Conservation (phyloP, 176 grass and related monocot genomes). For the Raddia guianensis region DNA sequence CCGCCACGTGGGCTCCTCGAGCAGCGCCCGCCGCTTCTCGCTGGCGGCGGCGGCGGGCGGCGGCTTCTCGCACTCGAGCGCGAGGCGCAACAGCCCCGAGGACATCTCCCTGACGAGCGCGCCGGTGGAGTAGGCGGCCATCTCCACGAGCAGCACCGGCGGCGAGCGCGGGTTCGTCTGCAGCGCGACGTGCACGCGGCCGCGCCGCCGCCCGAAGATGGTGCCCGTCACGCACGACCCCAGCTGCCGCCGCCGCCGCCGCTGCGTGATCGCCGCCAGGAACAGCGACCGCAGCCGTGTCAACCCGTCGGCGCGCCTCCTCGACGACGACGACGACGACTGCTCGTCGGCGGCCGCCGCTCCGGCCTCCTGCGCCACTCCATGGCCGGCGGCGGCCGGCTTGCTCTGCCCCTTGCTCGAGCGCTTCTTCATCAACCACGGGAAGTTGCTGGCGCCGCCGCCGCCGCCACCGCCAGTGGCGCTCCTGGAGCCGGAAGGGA, state of each 20-base stretch:
- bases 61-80: constrained; percentile 73
- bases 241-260: constrained; percentile 52
- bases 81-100: constrained; percentile 87
- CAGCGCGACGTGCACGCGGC: constrained; percentile 77
- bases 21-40: constrained; percentile 47
- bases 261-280: constrained; percentile 61
- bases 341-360: constrained; percentile 10
- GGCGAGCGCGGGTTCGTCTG: constrained; percentile 72
- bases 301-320: constrained; percentile 60
- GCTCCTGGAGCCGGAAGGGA: constrained; percentile 41
- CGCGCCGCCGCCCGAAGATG: constrained; percentile 80
- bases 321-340: constrained; percentile 2
- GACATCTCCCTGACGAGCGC: constrained; percentile 96
- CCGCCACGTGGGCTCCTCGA: constrained; percentile 82
- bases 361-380: constrained; percentile 9
- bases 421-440: constrained; percentile 51
- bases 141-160: constrained; percentile 81
- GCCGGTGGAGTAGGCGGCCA: constrained; percentile 72
- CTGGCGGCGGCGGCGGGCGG: constrained; percentile 27
- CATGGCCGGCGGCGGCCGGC: too few relatives aligned
- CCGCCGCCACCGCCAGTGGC: not conserved
- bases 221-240: constrained; percentile 83
- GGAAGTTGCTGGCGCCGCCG: constrained; percentile 31
- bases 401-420: constrained; percentile 22
- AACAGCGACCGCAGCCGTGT: constrained; percentile 61